These are phyloP conservation scores for Cercospora nicotianae DNA, from an alignment of 2,329 filamentous ascomycete genomes.

Conservation along the genomic window DNA sequence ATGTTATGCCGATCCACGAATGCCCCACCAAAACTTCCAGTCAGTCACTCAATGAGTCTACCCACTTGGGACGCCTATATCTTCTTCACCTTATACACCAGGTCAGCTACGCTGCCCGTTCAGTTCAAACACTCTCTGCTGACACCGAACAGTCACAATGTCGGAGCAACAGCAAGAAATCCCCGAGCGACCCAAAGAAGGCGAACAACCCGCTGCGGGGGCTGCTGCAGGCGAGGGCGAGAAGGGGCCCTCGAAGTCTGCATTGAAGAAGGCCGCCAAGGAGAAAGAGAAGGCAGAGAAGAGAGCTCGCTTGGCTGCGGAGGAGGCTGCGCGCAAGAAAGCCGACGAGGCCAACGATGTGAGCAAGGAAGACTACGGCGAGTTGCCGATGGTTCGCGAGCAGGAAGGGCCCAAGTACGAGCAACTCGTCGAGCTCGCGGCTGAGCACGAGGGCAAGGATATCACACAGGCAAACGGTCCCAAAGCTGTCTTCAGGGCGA, in stretches of 20 bases:
- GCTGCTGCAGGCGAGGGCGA: slow-evolving; percentile 36
- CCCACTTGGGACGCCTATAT: background rate
- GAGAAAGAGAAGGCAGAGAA: slow-evolving; percentile 80
- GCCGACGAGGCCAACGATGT: slow-evolving; percentile 65
- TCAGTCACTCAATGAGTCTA: slow-evolving; percentile 6
- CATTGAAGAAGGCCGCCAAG: slow-evolving; percentile 82
- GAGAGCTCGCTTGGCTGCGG: slow-evolving; percentile 65
- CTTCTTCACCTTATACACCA: background rate
- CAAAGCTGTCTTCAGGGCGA: slow-evolving; percentile 72
- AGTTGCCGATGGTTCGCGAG: slow-evolving; percentile 54
- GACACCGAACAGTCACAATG: background rate
- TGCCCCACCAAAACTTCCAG: slow-evolving; percentile 7
- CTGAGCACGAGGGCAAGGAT: slow-evolving; percentile 55
- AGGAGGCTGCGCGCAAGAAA: slow-evolving; percentile 66
- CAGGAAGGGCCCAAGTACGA: slow-evolving; percentile 54
- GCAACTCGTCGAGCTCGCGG: slow-evolving; percentile 62
- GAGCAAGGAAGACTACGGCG: slow-evolving; percentile 77
- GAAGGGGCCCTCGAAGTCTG: slow-evolving; percentile 69
- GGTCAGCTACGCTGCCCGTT: background rate
- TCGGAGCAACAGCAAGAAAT: slow-evolving; percentile 24
- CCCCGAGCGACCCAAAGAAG: slow-evolving; percentile 36
- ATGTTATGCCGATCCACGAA: background rate
- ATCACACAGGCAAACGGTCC: slow-evolving; percentile 37
- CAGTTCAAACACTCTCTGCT: background rate
- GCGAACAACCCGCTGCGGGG: slow-evolving; percentile 22